phyloP scores from a whole-genome alignment of 192 early-diverging fungal species.

The Backusella sp. region DNA sequence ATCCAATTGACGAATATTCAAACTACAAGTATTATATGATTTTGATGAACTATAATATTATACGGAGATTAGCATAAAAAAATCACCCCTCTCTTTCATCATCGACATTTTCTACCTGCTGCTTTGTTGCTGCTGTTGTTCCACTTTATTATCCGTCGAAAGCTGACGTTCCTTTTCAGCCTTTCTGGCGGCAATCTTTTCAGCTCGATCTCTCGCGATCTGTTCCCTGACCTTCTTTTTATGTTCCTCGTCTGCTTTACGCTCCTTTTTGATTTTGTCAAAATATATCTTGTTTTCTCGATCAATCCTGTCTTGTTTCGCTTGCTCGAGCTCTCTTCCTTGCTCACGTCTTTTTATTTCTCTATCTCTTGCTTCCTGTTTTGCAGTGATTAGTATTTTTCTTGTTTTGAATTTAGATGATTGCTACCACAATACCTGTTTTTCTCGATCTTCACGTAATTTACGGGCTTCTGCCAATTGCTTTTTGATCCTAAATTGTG shows the following conservation, averaged over 20 bases:
- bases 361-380: slow-evolving; percentile 17
- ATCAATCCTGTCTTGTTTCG: slow-evolving; percentile 14
- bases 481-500: neutral
- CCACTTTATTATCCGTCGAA: neutral
- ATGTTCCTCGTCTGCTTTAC: slow-evolving; percentile 24
- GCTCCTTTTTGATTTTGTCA: slow-evolving; percentile 29
- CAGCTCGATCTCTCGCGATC: slow-evolving; percentile 31
- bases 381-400: neutral
- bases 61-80: too few relatives aligned
- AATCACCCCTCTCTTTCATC: too few relatives aligned
- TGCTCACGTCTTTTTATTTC: slow-evolving; percentile 30
- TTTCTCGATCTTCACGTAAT: slow-evolving; percentile 4
- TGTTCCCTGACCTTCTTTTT: slow-evolving; percentile 26
- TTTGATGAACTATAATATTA: neutral
- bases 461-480: slow-evolving; percentile 6
- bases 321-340: slow-evolving; percentile 17
- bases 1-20: slow-evolving; percentile 35
- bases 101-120: neutral
- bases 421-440: neutral
- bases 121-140: neutral
- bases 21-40: slow-evolving; percentile 4
- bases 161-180: neutral
- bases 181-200: slow-evolving; percentile 10
- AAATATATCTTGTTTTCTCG: slow-evolving; percentile 24
- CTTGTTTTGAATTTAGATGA: neutral